Evolutionary conservation across 768 basidiomycete genomes (phyloP), one percentile per base, ranked within the genome.

Genomic region (Macrolepiota fuliginosa): DNA sequence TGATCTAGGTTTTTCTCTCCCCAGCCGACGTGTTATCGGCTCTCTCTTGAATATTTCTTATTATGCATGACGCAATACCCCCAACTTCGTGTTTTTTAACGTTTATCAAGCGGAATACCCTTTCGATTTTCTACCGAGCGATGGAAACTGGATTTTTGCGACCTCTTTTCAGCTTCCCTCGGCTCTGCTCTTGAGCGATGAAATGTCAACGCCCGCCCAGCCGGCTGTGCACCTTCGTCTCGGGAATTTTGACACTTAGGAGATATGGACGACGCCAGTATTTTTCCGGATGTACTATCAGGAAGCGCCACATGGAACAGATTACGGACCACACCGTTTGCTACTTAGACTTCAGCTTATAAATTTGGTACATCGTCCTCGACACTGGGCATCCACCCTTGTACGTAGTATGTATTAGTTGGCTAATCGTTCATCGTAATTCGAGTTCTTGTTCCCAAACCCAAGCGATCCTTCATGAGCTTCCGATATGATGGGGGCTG

Each of bases 21-120:
- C 36, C 13, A 19, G 56, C 13, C 4, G 46, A 50, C 24, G 13
- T 4, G 27, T 13, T 39, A 12, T 37, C 11, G 46, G 19, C 19
- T 3, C 46, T 57, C n/a, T 57, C n/a, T 17, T 39, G 53, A 9
- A 54, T 54, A 37, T 36, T 54, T 29, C 37, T 54, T 54, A 12
- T 15, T 50, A 58, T 58, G 25, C 50, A 58, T 36, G 15, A 36
- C 17, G 46, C 35, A 19, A 35, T 50, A 15, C 9, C 22, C 45
- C 19, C 39, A 40, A 13, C 39, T 45, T 45, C 32, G 19, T 46
- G 42, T 27, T 46, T 27, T 46, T 35, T 57, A 47, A 57, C 17
- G 17, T 29, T 57, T 57, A 57, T 57, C 42, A 13, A 27, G 45
- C 56, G 19, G n/a, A 57, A 57, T n/a, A 32, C 35, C 46, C 46